Conservation (phyloP, 352 stramenopile species). For the Phytophthora tentaculata region DNA sequence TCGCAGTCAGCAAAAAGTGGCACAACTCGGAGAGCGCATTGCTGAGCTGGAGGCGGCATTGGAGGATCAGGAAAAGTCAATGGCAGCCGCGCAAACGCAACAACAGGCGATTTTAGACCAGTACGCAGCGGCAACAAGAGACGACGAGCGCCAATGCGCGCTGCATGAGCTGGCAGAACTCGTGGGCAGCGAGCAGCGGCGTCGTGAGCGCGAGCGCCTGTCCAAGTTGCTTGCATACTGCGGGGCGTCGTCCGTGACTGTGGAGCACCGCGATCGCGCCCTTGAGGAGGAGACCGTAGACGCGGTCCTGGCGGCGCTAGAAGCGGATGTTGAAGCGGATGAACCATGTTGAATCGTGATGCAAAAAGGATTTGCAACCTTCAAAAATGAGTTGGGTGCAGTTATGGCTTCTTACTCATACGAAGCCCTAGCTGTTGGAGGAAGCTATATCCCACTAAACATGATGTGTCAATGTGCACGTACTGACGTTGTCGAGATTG, state of each 20-base stretch:
- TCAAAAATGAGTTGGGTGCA: background rate
- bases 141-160: slow-evolving; percentile 28
- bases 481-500: background rate
- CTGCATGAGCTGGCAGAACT: slow-evolving; percentile 33
- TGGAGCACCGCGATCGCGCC: slow-evolving; percentile 38
- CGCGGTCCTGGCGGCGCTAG: slow-evolving; percentile 8
- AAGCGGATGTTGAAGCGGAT: background rate
- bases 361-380: background rate
- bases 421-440: background rate
- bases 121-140: slow-evolving; percentile 26
- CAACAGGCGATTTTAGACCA: slow-evolving; percentile 54
- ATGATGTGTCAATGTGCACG: background rate
- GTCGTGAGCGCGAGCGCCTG: slow-evolving; percentile 43
- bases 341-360: background rate
- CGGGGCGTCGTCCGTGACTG: slow-evolving; percentile 65
- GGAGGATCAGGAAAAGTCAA: slow-evolving; percentile 34
- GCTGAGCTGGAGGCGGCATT: slow-evolving; percentile 47
- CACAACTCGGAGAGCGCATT: slow-evolving; percentile 53
- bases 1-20: slow-evolving; percentile 46
- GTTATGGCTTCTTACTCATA: background rate
- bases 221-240: slow-evolving; percentile 64
- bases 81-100: slow-evolving; percentile 29
- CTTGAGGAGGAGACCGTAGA: slow-evolving; percentile 31
- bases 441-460: background rate
- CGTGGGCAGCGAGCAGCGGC: slow-evolving; percentile 40